Conservation (phyloP, 495 filamentous ascomycete genomes). For the Pyrenula aspistea region DNA sequence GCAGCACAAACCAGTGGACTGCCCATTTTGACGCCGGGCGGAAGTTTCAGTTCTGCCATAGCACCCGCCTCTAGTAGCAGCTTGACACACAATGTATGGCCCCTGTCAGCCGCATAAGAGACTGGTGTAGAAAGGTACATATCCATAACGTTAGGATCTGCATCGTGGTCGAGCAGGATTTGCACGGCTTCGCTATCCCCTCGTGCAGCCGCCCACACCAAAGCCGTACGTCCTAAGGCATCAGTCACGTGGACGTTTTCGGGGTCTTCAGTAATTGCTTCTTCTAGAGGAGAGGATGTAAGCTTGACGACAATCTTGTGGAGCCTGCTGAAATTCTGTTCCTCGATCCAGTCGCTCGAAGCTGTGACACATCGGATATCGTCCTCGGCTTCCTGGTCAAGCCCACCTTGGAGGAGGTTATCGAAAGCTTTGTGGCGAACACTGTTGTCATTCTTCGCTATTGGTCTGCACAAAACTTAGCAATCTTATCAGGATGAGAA, state of each 20-base stretch:
- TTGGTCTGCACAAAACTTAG: too few relatives aligned
- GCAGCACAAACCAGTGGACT: slow-evolving; percentile 14
- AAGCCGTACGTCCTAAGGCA: not conserved
- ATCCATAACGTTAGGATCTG: not conserved
- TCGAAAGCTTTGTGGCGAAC: not conserved
- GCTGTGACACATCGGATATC: not conserved
- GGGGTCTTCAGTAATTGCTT: not conserved
- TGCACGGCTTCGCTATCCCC: not conserved
- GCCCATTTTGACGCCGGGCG: slow-evolving; percentile 5
- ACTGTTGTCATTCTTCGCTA: not conserved
- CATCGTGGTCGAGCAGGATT: not conserved
- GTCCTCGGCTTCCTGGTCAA: not conserved
- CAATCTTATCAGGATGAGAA: too few relatives aligned
- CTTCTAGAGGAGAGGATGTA: not conserved
- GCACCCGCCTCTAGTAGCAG: not conserved
- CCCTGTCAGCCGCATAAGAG: not conserved
- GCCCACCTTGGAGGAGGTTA: not conserved
- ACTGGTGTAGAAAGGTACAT: not conserved
- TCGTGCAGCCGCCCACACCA: not conserved
- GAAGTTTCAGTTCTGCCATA: not conserved
- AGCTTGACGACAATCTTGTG: not conserved
- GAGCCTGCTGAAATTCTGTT: not conserved
- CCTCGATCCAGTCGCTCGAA: not conserved
- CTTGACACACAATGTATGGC: not conserved
- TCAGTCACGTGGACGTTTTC: not conserved